Evolutionary conservation across 139 green algal genomes (phyloP), one percentile per base, ranked within the genome.

Genomic region (Chlamydomonas applanata): DNA sequence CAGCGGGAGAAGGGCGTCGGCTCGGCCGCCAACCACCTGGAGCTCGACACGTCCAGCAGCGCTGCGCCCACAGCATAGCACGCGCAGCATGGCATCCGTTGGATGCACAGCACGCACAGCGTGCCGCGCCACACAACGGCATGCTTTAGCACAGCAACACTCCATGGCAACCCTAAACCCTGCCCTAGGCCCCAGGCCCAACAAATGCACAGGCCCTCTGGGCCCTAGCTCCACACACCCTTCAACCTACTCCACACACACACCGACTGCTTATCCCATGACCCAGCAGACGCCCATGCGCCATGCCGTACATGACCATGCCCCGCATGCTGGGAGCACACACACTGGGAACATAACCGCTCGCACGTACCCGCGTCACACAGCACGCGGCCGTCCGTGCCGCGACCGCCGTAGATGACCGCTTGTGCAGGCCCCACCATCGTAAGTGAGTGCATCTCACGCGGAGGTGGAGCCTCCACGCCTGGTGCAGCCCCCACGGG

Each of bases 361-460:
- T n/a, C n/a, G n/a, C n/a, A n/a, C 19, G 13, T 25, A 65, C 61
- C 20, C 36, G 27, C 62, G 5, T 25, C 14, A 11, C 40, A 49
- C 32, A 57, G 61, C 73, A 30, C 91, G 75, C 68, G 82, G 20
- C 83, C 83, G 27, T 83, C 76, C 1, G 79, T 46, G 0, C 65
- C 79, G 0, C 88, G 70, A 2, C 88, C 88, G 17, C 88, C 88
- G 46, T 85, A 89, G 25, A 93, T 75, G 34, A 93, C 72, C 73
- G 91, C 76, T 3, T 61, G 71, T 4, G 72, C 82, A 2, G 75
- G 66, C 33, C 62, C 74, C 13, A 90, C 63, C 81, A 90, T 89
- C 25, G 65, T 74, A 19, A 80, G 85, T 1, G 73, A 82, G 70
- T 88, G 83, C 88, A 93, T 93, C 74, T 93, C 88, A 19, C 88